phyloP scores from a whole-genome alignment of 1,139 yeast species.

The Geotrichum fermentans region DNA sequence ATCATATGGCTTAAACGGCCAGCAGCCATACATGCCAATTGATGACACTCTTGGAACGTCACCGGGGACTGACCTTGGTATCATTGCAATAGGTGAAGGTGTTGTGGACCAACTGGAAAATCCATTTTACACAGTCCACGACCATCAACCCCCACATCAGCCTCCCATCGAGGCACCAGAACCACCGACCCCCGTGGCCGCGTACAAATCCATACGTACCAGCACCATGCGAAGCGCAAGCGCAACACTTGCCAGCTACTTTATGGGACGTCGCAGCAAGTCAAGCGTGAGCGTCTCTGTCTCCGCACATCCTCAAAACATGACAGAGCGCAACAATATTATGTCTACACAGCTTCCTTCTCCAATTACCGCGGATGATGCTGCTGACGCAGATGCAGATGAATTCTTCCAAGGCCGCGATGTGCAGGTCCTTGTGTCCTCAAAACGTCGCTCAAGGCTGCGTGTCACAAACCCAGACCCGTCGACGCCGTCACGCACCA shows the following conservation, averaged over 20 bases:
- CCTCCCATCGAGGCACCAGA: too few relatives aligned
- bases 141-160: background rate
- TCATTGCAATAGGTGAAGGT: slow-evolving; percentile 15
- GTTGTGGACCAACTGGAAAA: slow-evolving; percentile 13
- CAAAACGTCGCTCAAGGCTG: slow-evolving; percentile 59
- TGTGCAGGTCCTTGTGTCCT: slow-evolving; percentile 69
- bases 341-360: slow-evolving; percentile 6
- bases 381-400: slow-evolving; percentile 37
- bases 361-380: slow-evolving; percentile 13
- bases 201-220: slow-evolving; percentile 10
- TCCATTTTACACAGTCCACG: slow-evolving; percentile 14
- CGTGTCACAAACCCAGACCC: slow-evolving; percentile 59
- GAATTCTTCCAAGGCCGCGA: slow-evolving; percentile 50
- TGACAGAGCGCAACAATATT: background rate
- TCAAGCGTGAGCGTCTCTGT: slow-evolving; percentile 10
- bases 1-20: background rate
- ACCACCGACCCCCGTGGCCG: background rate
- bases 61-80: slow-evolving; percentile 14
- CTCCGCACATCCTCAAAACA: too few relatives aligned
- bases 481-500: slow-evolving; percentile 17
- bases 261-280: slow-evolving; percentile 10
- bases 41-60: background rate
- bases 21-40: slow-evolving; percentile 15
- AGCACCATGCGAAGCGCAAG: slow-evolving; percentile 16
- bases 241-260: slow-evolving; percentile 10